Percentiles rank a stretch among this genome's conserved stretches.
Conservation (phyloP, 441 rosid genomes). For the Jatropha multifida region DNA sequence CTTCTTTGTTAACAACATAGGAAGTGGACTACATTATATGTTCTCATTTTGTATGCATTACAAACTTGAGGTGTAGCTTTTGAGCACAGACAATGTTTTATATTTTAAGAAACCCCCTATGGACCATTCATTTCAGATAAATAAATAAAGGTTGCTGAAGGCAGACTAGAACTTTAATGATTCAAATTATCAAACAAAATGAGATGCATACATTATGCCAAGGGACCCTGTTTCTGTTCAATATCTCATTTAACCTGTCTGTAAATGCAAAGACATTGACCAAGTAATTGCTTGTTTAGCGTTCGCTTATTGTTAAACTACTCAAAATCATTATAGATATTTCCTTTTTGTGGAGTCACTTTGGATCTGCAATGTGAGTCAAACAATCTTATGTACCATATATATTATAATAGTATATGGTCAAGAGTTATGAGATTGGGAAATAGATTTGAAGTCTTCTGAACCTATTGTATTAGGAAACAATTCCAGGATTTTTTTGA, state of each 20-base stretch:
- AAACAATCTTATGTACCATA: not conserved
- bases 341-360: not conserved
- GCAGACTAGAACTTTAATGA: no score
- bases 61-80: not conserved
- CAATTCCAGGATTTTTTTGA: not conserved
- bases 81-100: not conserved
- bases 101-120: not conserved
- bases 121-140: no score
- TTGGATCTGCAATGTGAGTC: not conserved
- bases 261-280: not conserved
- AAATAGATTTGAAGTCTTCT: not conserved
- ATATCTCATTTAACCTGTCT: not conserved
- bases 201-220: not conserved
- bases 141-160: slow-evolving; percentile 7
- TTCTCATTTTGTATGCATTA: not conserved
- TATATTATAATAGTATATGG: not conserved
- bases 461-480: not conserved
- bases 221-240: not conserved
- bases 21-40: not conserved
- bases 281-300: not conserved
- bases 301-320: not conserved
- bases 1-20: not conserved
- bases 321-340: not conserved
- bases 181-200: not conserved
- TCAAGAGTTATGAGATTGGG: not conserved